Evolutionary conservation across 345 rosid species (phyloP).

Genomic region (Melaleuca quinquenervia): DNA sequence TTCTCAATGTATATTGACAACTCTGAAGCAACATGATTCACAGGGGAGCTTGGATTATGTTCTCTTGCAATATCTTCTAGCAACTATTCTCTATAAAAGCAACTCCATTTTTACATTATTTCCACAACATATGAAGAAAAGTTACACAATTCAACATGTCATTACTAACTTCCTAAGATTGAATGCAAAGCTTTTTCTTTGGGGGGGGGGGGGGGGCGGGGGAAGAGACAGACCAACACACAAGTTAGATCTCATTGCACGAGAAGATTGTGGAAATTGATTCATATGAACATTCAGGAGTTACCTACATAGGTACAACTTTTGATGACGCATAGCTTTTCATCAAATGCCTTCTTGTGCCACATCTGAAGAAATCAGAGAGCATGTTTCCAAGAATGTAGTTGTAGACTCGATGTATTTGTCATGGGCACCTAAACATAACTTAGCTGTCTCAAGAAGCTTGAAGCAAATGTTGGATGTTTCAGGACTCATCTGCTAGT

Average conservation of each 20-base stretch:
- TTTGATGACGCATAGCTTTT: background rate
- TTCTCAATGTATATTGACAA: background rate
- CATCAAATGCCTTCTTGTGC: background rate
- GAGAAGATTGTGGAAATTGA: background rate
- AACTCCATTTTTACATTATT: background rate
- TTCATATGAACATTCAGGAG: background rate
- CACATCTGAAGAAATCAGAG: background rate
- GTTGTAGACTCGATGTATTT: conserved; percentile 43
- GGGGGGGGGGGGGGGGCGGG: too few species aligned
- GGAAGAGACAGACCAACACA: background rate
- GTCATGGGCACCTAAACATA: conserved; percentile 31
- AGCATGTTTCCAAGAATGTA: background rate
- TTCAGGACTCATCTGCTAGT: conserved; percentile 35
- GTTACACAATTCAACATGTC: background rate
- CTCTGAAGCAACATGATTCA: background rate
- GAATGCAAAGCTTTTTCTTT: background rate
- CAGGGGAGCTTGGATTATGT: background rate
- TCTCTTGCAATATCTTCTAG: background rate
- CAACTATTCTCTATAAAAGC: background rate
- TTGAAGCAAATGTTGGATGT: conserved; percentile 37
- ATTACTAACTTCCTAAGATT: background rate
- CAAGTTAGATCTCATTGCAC: background rate
- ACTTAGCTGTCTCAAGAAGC: conserved; percentile 53
- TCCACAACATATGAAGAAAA: background rate
- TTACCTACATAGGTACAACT: background rate